phyloP scores from a whole-genome alignment of 257 asterid species.

The Agastache rugosa region DNA sequence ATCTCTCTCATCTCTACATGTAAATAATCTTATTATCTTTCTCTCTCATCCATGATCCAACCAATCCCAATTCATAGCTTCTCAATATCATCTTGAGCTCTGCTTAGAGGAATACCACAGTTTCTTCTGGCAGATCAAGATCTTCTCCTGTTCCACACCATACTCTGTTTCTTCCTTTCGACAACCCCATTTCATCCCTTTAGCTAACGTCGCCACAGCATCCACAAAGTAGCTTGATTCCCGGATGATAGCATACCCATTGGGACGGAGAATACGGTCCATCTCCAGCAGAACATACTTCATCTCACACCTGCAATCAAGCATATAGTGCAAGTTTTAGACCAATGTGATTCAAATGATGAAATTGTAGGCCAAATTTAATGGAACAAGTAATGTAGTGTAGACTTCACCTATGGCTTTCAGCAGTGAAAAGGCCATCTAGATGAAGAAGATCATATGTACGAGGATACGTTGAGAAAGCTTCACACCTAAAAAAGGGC shows the following conservation, averaged over 20 bases:
- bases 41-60: neutral
- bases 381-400: neutral
- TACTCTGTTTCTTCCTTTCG: slow-evolving; percentile 83
- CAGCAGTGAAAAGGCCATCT: slow-evolving; percentile 88
- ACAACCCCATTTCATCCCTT: slow-evolving; percentile 95
- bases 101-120: slow-evolving; percentile 87
- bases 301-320: slow-evolving; percentile 80
- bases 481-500: slow-evolving; percentile 76
- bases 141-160: slow-evolving; percentile 68
- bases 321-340: slow-evolving; percentile 9
- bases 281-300: slow-evolving; percentile 89
- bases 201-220: slow-evolving; percentile 67
- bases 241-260: slow-evolving; percentile 80
- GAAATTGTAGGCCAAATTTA: neutral
- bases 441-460: slow-evolving; percentile 92
- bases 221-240: slow-evolving; percentile 79
- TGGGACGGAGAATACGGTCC: slow-evolving; percentile 94
- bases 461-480: slow-evolving; percentile 97
- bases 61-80: slow-evolving; percentile 21
- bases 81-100: slow-evolving; percentile 45
- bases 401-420: slow-evolving; percentile 75
- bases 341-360: neutral
- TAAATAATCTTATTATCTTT: slow-evolving; percentile 1
- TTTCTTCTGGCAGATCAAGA: slow-evolving; percentile 94
- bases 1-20: slow-evolving; percentile 40